Base-by-base conservation (phyloP, 1,284 basidiomycete genomes). In the Melanopsichium pennsylvanicum region DNA sequence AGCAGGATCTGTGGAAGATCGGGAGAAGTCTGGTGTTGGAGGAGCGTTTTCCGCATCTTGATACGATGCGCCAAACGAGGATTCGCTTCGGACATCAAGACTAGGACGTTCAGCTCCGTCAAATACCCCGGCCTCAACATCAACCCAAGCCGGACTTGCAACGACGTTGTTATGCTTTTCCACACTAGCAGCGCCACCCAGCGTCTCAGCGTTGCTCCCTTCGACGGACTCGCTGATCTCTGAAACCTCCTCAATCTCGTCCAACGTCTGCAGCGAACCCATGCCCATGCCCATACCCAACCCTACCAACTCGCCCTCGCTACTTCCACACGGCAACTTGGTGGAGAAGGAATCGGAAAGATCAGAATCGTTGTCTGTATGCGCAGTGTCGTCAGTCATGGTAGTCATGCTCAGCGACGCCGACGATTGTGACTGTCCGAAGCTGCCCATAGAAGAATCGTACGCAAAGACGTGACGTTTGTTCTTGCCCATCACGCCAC, bases 391-490 rank as follows among this genome's bases (percentile, higher is more conserved):
- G 29, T 70, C 61, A n/a, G 64, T 68, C 22, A n/a, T n/a, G n/a
- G 44, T 39, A 2, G 46, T 63, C 59, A 70, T 64, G 26, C 61
- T 60, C 4, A 73, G 46, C 40, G 63, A 69, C 13, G 57, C 54
- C 32, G 56, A 70, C 58, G 67, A 67, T 43, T 70, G 70, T 25
- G 63, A 64, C 42, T 73, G 71, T 3, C 62, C 68, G n/a, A 68
- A 64, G 40, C 62, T 68, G 31, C 71, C 73, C 70, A 75, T 75
- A 45, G 66, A 70, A 21, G 63, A 69, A 49, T 77, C 75, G 54
- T 77, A 77, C 32, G 75, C 75, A 41, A 77, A 77, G 15, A 77
- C 66, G 35, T 77, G 75, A 15, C 69, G 67, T 46, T 71, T 74
- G 52, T 71, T 74, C 63, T 70, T 71, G 49, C 64, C 71, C 22